A percentile compares a stretch with the other conserved stretches of the same genome.
Conservation (phyloP, 2,329 filamentous ascomycete species). For the Coniochaeta sp. region DNA sequence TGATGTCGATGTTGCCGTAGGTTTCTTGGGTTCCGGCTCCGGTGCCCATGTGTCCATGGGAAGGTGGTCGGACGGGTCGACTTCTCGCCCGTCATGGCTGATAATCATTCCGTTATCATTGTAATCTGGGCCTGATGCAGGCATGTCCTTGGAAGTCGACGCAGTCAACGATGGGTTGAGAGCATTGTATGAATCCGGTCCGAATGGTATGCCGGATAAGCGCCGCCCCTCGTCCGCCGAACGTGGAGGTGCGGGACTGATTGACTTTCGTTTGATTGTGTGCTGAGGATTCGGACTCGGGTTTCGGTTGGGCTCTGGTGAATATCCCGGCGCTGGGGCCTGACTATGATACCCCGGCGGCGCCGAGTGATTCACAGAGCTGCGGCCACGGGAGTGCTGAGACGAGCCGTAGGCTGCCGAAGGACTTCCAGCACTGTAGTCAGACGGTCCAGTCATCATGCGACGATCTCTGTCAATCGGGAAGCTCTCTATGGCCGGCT, state of each 20-base stretch:
- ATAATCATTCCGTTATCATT: slow-evolving; percentile 63
- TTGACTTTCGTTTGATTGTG: slow-evolving; percentile 61
- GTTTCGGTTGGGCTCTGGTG: slow-evolving; percentile 27
- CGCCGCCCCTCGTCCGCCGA: slow-evolving; percentile 34
- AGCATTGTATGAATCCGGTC: slow-evolving; percentile 67
- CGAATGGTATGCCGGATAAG: slow-evolving; percentile 59
- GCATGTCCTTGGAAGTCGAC: slow-evolving; percentile 22
- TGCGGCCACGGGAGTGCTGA: slow-evolving; percentile 34
- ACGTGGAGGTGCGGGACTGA: slow-evolving; percentile 58
- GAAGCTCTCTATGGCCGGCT: slow-evolving; percentile 28
- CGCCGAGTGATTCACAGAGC: slow-evolving; percentile 29
- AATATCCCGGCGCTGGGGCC: slow-evolving; percentile 28
- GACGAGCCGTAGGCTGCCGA: slow-evolving; percentile 24
- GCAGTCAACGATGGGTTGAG: slow-evolving; percentile 53
- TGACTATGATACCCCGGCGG: neutral
- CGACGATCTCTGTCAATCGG: slow-evolving; percentile 30
- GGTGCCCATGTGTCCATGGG: slow-evolving; percentile 72
- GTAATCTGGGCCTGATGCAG: slow-evolving; percentile 26
- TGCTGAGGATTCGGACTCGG: slow-evolving; percentile 35
- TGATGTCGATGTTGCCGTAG: slow-evolving; percentile 21
- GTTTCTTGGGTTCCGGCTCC: slow-evolving; percentile 60
- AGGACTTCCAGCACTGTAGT: slow-evolving; percentile 13
- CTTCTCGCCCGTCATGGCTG: slow-evolving; percentile 65
- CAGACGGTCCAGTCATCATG: slow-evolving; percentile 20
- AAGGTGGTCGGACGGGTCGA: slow-evolving; percentile 75